phyloP scores from a whole-genome alignment of 768 basidiomycete genomes.

The Amanita rimosa region DNA sequence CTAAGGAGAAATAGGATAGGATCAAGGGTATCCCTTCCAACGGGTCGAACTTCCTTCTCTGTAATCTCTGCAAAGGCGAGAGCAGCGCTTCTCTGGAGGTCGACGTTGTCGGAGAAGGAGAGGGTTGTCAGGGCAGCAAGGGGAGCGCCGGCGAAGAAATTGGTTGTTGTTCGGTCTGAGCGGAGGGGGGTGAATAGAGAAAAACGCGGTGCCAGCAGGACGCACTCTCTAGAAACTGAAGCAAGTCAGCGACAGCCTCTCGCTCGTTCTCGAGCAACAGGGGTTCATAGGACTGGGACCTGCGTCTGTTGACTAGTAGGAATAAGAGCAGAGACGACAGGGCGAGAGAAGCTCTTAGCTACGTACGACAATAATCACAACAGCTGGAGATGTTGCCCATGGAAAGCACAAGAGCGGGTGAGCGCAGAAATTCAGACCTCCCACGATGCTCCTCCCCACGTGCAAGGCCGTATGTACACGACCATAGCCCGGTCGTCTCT shows the following conservation, averaged over 20 bases:
- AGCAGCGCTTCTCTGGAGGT: conserved; percentile 94
- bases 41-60: conserved; percentile 96
- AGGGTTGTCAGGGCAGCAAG: conserved; percentile 91
- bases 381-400: conserved; percentile 78
- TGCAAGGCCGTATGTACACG: neutral
- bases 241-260: conserved; percentile 93
- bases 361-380: conserved; percentile 76
- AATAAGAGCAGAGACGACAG: conserved; percentile 11
- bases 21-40: conserved; percentile 94
- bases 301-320: conserved; percentile 60
- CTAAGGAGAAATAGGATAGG: conserved; percentile 95
- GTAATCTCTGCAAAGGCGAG: conserved; percentile 99
- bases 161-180: conserved; percentile 94
- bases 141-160: conserved; percentile 94
- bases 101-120: conserved; percentile 98
- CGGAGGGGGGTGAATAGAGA: neutral
- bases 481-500: conserved; percentile 7
- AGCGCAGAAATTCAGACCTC: conserved; percentile 2
- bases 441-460: conserved; percentile 4
- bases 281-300: conserved; percentile 81
- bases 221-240: conserved; percentile 97
- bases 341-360: conserved; percentile 7
- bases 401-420: conserved; percentile 2
- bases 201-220: conserved; percentile 6
- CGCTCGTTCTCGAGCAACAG: conserved; percentile 86